Percentiles rank a stretch among this genome's conserved stretches.
These are phyloP conservation scores for Corymbia maculata DNA, from an alignment of 345 rosid species.

Conservation along the genomic window DNA sequence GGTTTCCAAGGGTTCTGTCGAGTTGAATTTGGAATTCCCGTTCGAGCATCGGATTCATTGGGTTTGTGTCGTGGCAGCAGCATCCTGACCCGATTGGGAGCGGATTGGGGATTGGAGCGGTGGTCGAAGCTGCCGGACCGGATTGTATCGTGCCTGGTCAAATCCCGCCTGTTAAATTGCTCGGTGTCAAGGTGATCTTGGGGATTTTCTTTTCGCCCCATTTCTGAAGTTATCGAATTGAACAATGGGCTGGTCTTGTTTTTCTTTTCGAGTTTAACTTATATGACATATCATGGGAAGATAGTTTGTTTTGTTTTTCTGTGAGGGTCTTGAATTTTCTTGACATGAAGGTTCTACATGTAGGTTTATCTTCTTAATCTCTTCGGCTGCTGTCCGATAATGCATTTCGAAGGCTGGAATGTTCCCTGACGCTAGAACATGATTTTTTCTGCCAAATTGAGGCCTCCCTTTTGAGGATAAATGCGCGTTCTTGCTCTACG, in stretches of 20 bases:
- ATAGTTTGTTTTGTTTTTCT: not conserved
- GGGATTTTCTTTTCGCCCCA: not conserved
- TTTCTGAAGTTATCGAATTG: not conserved
- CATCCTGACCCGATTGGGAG: conserved; percentile 73
- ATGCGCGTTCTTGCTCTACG: rapidly evolving
- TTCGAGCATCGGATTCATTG: not conserved
- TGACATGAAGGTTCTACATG: not conserved
- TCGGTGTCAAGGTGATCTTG: conserved; percentile 62
- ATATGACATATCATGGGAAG: not conserved
- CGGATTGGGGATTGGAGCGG: conserved; percentile 65
- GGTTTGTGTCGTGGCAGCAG: conserved; percentile 28
- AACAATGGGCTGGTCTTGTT: not conserved
- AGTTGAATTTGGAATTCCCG: not conserved
- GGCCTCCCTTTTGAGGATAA: not conserved
- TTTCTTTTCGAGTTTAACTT: not conserved
- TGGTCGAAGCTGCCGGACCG: conserved; percentile 84
- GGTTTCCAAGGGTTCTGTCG: not conserved
- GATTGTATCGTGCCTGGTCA: conserved; percentile 87
- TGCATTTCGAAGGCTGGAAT: not conserved
- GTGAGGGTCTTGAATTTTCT: not conserved
- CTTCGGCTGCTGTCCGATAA: not conserved
- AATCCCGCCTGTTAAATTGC: conserved; percentile 57
- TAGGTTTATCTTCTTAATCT: not conserved
- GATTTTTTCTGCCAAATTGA: not conserved
- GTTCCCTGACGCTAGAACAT: not conserved